Base-by-base conservation (phyloP, 1,284 basidiomycete genomes). In the Inonotus obliquus region DNA sequence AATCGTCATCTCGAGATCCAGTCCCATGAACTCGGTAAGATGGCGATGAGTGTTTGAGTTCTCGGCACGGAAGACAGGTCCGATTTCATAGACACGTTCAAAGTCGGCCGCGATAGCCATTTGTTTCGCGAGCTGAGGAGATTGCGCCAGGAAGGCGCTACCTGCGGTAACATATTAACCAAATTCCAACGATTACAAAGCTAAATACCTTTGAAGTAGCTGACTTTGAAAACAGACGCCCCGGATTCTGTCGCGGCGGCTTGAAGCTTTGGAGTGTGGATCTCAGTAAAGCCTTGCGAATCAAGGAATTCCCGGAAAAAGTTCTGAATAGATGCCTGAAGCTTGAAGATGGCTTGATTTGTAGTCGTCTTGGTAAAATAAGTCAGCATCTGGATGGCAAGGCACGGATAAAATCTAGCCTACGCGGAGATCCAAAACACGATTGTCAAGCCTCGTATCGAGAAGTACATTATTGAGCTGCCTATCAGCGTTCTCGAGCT, bases 51-150 rank as follows among this genome's bases (percentile, higher is more conserved):
- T 98, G 76, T 97, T 96, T 47, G 95, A 92, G 75, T 98, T 87
- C 75, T 99, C 96, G n/a, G 96, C 96, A 66, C 96, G 92, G 81
- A 99, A 99, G 55, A 98, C 95, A 61, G 87, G 87, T 0, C 89
- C 96, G 66, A 99, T 95, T 77, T 99, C 97, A 76, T 96, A 99
- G 4, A 99, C 97, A 48, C 93, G 85, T 72, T 97, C 96, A 74
- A 99, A 96, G 78, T 99, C 97, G 64, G 94, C 94, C 38, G 96
- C 94, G 68, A 99, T 99, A 63, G 92, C 94, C 97, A 99, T 99
- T 77, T 99, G 97, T 77, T 99, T 99, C 54, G 94, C 93, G 14
- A 99, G 81, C 74, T 99, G 97, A 48, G 97, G 97, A 54, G 90
- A 94, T 75, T 99, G 97, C 6, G 97, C 97, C 29, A 99, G 84